Conservation (phyloP, 805 yeast species). For the Dipodascopsis tothii region DNA sequence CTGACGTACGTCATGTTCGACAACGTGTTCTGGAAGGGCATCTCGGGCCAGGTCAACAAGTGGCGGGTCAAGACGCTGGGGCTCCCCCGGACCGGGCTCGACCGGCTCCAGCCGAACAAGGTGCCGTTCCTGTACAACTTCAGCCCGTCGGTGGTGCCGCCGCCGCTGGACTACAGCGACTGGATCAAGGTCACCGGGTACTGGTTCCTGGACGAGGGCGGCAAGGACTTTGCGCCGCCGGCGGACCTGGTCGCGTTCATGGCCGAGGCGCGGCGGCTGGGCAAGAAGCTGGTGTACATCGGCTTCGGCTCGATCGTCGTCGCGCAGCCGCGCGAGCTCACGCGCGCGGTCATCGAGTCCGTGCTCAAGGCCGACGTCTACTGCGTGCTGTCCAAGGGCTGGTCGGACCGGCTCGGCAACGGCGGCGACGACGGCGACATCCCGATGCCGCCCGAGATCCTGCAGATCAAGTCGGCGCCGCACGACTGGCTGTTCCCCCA, state of each 20-base stretch:
- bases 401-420: constrained; percentile 67
- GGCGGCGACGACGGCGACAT: constrained; percentile 35
- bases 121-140: constrained; percentile 86
- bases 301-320: constrained; percentile 97
- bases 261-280: constrained; percentile 47
- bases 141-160: constrained; percentile 82
- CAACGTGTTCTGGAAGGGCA: constrained; percentile 88
- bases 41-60: constrained; percentile 72
- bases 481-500: constrained; percentile 92
- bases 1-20: constrained; percentile 90
- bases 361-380: constrained; percentile 73
- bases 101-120: constrained; percentile 61
- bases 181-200: constrained; percentile 96
- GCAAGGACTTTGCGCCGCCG: constrained; percentile 53
- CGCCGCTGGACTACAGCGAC: constrained; percentile 86
- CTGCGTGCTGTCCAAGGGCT: constrained; percentile 85
- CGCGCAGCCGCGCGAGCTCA: constrained; percentile 66
- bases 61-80: constrained; percentile 72
- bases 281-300: constrained; percentile 73
- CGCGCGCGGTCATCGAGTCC: constrained; percentile 69
- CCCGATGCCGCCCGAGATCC: constrained; percentile 59
- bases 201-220: constrained; percentile 78
- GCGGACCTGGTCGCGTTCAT: constrained; percentile 52
- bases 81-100: constrained; percentile 62
- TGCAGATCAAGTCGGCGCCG: constrained; percentile 65